A percentile compares a stretch with the other conserved stretches of the same genome.
phyloP scores from a whole-genome alignment of 169 alveolate species.

The Eimeria nieschulzi region DNA sequence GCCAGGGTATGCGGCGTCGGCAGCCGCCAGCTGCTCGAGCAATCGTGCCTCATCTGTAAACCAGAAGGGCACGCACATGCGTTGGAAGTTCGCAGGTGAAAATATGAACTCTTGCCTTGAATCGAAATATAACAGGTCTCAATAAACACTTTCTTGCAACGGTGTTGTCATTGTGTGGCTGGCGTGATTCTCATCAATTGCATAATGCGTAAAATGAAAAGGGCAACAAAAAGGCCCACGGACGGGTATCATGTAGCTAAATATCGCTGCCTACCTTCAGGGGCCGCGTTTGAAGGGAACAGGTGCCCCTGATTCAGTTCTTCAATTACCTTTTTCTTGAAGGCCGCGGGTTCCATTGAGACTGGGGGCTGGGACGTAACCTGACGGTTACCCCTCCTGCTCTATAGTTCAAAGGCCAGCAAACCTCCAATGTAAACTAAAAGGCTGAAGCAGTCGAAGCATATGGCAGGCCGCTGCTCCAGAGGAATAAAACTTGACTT shows the following conservation, averaged over 20 bases:
- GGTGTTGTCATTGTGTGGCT: background rate
- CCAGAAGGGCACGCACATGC: background rate
- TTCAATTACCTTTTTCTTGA: slow-evolving; percentile 22
- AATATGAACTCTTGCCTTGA: background rate
- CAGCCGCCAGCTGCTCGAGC: slow-evolving; percentile 46
- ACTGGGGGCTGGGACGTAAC: background rate
- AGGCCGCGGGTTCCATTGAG: slow-evolving; percentile 26
- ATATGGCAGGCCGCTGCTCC: background rate
- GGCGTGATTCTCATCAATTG: no score
- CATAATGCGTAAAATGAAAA: background rate
- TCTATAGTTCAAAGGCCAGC: background rate
- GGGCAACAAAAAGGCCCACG: background rate
- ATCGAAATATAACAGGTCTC: background rate
- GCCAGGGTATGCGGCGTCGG: slow-evolving; percentile 70
- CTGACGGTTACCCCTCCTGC: background rate
- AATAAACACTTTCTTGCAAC: background rate
- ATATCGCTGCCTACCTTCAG: slow-evolving; percentile 30
- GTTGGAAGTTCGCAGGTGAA: background rate
- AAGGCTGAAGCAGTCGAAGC: background rate
- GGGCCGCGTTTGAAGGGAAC: slow-evolving; percentile 54
- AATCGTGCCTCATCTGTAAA: slow-evolving; percentile 34
- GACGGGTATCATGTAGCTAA: background rate
- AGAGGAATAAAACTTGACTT: background rate
- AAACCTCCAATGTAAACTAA: no score
- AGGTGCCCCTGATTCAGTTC: slow-evolving; percentile 49